Base-by-base conservation (phyloP, 2,329 filamentous ascomycete genomes). In the Aaosphaeria pasadenensis region DNA sequence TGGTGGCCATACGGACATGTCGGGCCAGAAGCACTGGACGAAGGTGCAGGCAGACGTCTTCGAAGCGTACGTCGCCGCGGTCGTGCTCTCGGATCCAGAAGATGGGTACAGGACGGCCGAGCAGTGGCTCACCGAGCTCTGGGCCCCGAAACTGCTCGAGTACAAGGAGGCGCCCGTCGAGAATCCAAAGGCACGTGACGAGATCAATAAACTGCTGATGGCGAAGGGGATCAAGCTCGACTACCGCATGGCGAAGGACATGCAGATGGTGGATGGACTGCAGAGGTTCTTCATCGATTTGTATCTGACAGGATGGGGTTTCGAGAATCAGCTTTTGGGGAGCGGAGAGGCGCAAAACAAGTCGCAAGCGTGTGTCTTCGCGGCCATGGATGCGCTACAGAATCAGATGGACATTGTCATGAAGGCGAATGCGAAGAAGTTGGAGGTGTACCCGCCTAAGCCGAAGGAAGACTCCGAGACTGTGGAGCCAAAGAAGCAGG, bases 1-100 rank as follows among this genome's bases (percentile, higher is more conserved):
- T 79, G 63, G 60, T 5, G 62, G 63, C 11, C 47, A 67, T 42
- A 59, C 71, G 45, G 50, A 53, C 7, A n/a, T 36, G 7, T 9
- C 9, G 7, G 59, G 60, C 39, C 59, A 50, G 24, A 68, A 59
- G 59, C 63, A 31, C 45, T 72, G 45, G 62, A 79, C 75, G 11
- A 96, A 96, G 69, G 83, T 90, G 7, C 77, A 88, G 47, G 91
- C 86, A 6, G 92, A 97, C 64, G 79, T 96, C 13, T 95, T 96
- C 59, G 92, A 97, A 67, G 88, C 92, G 0, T 96, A 95, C 58
- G 82, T 95, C 11, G 91, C 88, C 6, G 91, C 87, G 3, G 72
- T 91, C 5, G 80, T 95, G 32, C 73, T 89, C 2, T 84, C 86
- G 1, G 81, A 90, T 58, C 77, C 83, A 0, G 69, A 73, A 6